These are phyloP conservation scores for Cordyceps cateniannulata DNA, from an alignment of 2,329 filamentous ascomycete species.

Conservation along the genomic window DNA sequence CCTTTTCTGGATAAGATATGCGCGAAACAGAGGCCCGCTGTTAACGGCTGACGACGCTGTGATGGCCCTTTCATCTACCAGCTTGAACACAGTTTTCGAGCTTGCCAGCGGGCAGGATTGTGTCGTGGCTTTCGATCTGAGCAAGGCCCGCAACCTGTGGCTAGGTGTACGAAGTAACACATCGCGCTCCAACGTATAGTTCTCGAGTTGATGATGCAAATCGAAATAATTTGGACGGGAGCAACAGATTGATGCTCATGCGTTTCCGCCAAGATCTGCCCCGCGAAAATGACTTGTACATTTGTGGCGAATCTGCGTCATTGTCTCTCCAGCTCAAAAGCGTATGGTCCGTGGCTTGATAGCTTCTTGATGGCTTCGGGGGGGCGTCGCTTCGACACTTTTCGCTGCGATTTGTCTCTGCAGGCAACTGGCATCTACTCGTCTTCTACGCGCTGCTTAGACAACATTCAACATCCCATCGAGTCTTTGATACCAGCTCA, in stretches of 20 bases:
- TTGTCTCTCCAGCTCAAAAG: not conserved
- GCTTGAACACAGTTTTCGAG: not conserved
- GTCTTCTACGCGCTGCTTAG: too few species aligned
- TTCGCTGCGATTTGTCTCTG: not conserved
- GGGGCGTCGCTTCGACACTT: not conserved
- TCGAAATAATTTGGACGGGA: not conserved
- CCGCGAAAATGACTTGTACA: not conserved
- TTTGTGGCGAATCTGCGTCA: not conserved
- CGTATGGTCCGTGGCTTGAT: not conserved
- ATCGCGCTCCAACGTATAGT: not conserved
- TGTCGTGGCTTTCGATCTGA: slow-evolving; percentile 8
- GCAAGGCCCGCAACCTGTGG: not conserved
- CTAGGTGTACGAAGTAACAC: not conserved
- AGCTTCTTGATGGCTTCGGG: too few species aligned
- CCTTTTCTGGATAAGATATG: slow-evolving; percentile 6
- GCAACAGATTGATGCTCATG: not conserved
- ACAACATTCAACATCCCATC: too few species aligned
- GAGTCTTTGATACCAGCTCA: too few species aligned
- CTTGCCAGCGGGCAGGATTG: not conserved
- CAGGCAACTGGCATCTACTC: not conserved
- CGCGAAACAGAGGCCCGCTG: not conserved
- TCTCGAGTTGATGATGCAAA: not conserved
- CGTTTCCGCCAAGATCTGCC: not conserved
- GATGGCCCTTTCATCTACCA: not conserved
- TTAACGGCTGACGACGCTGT: not conserved